Evolutionary conservation across 176 grass and related monocot genomes (phyloP).

Genomic region (Raddia guianensis): DNA sequence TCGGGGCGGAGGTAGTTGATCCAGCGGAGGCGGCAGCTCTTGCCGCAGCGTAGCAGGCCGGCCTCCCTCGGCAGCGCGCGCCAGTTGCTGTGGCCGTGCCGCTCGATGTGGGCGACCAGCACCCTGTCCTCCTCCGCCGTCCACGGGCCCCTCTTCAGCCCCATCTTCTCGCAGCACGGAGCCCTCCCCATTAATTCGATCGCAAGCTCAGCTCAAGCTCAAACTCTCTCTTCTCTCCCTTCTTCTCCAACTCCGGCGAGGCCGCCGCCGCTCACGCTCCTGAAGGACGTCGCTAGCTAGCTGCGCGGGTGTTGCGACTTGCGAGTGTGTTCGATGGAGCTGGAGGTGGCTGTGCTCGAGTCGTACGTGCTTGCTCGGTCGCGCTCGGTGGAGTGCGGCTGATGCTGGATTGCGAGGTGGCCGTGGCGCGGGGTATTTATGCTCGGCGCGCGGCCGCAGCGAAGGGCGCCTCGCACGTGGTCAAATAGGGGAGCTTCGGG

Average conservation of each 20-base stretch:
- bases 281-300: neutral
- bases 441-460: neutral
- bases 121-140: constrained; percentile 70
- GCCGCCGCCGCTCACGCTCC: neutral
- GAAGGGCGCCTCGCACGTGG: constrained; percentile 8
- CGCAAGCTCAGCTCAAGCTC: neutral
- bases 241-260: neutral
- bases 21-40: constrained; percentile 92
- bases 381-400: neutral
- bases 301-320: no score
- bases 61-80: constrained; percentile 79
- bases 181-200: constrained; percentile 54
- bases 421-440: constrained; percentile 32
- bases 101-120: constrained; percentile 66
- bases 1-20: constrained; percentile 86
- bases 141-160: constrained; percentile 78
- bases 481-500: constrained; percentile 33
- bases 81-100: constrained; percentile 84
- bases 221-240: neutral
- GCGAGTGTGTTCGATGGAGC: neutral
- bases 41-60: constrained; percentile 75
- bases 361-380: neutral
- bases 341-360: neutral
- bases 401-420: neutral
- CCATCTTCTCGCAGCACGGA: constrained; percentile 83